phyloP scores from a whole-genome alignment of 306 rosid species.

The Calophaca sinica region DNA sequence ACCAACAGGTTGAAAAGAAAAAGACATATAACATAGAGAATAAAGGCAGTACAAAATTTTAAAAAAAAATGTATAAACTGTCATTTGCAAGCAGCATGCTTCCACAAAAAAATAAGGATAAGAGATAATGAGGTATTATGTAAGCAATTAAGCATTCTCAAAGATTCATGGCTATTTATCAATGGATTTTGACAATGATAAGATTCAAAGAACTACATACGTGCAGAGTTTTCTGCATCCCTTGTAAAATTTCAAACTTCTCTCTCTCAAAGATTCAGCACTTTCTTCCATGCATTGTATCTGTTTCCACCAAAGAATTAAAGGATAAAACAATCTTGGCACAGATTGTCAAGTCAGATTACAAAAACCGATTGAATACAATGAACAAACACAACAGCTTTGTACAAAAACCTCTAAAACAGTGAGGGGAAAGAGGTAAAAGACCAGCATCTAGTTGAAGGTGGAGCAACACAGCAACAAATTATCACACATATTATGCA shows the following conservation, averaged over 20 bases:
- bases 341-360: conserved; percentile 30
- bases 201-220: conserved; percentile 66
- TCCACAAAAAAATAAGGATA: conserved; percentile 24
- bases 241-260: conserved; percentile 91
- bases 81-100: conserved; percentile 8
- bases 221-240: conserved; percentile 99
- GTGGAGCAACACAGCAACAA: conserved; percentile 2
- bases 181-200: conserved; percentile 7
- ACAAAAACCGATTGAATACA: conserved; percentile 29
- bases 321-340: conserved; percentile 37
- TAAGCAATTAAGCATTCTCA: not conserved
- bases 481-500: conserved; percentile 12
- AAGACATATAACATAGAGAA: not conserved
- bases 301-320: conserved; percentile 63
- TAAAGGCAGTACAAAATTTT: not conserved
- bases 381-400: not conserved
- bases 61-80: not conserved
- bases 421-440: conserved; percentile 11
- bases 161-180: conserved; percentile 22
- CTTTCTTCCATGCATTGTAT: conserved; percentile 98
- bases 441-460: conserved; percentile 28
- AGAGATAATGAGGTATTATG: conserved; percentile 25
- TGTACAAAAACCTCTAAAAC: conserved; percentile 12
- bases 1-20: conserved; percentile 29
- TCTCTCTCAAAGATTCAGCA: conserved; percentile 94